Evolutionary conservation across 768 basidiomycete genomes (phyloP).

Genomic region (Pholiota microspora): DNA sequence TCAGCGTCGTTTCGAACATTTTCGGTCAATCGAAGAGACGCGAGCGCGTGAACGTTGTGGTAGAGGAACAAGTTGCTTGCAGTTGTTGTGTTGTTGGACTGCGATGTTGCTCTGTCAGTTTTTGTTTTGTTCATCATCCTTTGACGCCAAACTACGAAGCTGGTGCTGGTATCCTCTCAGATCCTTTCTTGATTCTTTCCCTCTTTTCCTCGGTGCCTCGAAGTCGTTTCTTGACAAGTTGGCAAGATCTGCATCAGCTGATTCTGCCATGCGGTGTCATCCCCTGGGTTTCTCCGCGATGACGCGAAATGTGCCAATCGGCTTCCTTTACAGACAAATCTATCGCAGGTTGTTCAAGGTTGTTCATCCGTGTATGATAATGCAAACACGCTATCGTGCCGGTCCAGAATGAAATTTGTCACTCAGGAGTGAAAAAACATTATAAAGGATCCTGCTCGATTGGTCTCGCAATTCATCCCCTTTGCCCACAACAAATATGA

Average conservation of each 20-base stretch:
- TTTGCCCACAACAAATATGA: constrained; percentile 2
- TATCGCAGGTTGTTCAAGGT: background rate
- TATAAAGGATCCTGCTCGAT: background rate
- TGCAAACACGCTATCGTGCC: background rate
- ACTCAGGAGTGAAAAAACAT: background rate
- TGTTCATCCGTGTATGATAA: background rate
- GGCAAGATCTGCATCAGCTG: background rate
- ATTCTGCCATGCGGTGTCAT: background rate
- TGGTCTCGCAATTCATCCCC: background rate
- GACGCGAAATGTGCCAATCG: background rate
- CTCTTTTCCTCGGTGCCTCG: too few relatives aligned
- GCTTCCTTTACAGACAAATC: background rate
- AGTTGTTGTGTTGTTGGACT: too few relatives aligned
- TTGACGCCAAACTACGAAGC: too few relatives aligned
- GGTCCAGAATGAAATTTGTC: background rate
- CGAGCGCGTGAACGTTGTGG: background rate
- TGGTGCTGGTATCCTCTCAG: too few relatives aligned
- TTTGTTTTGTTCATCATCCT: too few relatives aligned
- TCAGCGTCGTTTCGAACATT: constrained; percentile 6
- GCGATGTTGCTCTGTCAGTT: too few relatives aligned
- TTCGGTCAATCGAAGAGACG: background rate
- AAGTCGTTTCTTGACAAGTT: too few relatives aligned
- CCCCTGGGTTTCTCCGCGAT: background rate
- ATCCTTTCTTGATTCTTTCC: background rate
- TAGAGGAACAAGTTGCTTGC: background rate